These are phyloP conservation scores for Silene conica DNA, from an alignment of 148 eudicot species.

Conservation along the genomic window DNA sequence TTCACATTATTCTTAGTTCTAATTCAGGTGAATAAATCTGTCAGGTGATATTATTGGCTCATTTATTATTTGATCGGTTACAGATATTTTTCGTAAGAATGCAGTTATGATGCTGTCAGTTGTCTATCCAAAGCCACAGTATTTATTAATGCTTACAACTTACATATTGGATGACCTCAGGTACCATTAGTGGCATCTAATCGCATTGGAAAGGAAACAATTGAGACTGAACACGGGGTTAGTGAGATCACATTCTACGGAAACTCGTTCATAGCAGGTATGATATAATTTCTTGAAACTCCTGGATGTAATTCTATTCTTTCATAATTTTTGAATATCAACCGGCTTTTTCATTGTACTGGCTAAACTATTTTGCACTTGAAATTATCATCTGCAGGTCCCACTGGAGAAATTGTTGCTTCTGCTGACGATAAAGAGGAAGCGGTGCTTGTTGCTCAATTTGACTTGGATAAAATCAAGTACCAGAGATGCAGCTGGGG, in stretches of 20 bases:
- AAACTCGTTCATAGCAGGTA: constrained; percentile 96
- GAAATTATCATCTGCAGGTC: constrained; percentile 41
- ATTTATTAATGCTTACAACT: constrained; percentile 6
- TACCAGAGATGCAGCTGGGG: constrained; percentile 89
- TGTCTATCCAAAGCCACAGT: not conserved
- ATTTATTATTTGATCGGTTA: not conserved
- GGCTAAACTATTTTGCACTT: too few relatives aligned
- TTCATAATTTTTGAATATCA: not conserved
- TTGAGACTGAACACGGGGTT: constrained; percentile 84
- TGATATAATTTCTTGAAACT: not conserved
- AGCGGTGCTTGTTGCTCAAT: constrained; percentile 72
- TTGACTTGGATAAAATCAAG: constrained; percentile 75
- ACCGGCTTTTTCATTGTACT: not conserved
- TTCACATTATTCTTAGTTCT: not conserved
- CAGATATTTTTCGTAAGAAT: not conserved
- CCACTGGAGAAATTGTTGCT: constrained; percentile 81
- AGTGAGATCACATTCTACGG: constrained; percentile 98
- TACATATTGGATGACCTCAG: constrained; percentile 32
- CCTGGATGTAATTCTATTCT: not conserved
- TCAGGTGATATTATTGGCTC: not conserved
- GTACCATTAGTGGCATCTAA: constrained; percentile 98
- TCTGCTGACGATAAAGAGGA: constrained; percentile 77
- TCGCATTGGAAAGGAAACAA: constrained; percentile 82
- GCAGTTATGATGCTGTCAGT: not conserved
- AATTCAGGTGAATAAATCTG: not conserved